phyloP scores from a whole-genome alignment of 2,329 filamentous ascomycete genomes.

The Didymella pomorum region DNA sequence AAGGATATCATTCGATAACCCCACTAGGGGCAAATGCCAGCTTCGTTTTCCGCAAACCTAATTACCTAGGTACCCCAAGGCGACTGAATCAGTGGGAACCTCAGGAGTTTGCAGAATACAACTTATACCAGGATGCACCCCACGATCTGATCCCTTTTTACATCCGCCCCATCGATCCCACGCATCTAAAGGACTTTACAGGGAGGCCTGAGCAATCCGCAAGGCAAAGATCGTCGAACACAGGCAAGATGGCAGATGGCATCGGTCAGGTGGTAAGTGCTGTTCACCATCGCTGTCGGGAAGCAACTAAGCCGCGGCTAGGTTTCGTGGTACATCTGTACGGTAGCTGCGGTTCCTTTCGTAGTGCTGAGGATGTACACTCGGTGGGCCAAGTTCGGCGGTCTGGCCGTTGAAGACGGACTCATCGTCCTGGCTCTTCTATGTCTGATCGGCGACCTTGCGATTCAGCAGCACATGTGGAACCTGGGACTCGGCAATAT shows the following conservation, averaged over 20 bases:
- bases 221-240: slow-evolving; percentile 3
- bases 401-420: slow-evolving; percentile 42
- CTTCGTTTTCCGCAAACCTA: neutral
- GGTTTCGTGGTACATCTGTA: slow-evolving; percentile 21
- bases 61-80: neutral
- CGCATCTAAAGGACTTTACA: neutral
- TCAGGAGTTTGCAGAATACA: slow-evolving; percentile 8
- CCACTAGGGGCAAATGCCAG: neutral
- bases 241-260: slow-evolving; percentile 18
- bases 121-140: slow-evolving; percentile 7
- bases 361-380: slow-evolving; percentile 40
- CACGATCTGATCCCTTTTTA: slow-evolving; percentile 5
- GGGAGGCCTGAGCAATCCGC: neutral
- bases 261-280: slow-evolving; percentile 37
- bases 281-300: neutral
- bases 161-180: neutral
- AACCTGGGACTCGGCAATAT: slow-evolving; percentile 40
- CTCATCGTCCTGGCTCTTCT: slow-evolving; percentile 41
- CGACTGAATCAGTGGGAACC: neutral
- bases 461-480: slow-evolving; percentile 49
- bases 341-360: slow-evolving; percentile 36
- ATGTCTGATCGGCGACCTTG: slow-evolving; percentile 45
- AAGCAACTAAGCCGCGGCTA: slow-evolving; percentile 18
- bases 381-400: slow-evolving; percentile 40
- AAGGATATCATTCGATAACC: slow-evolving; percentile 4